phyloP scores from a whole-genome alignment of 331 rosid species.

The Acacia pycnantha region DNA sequence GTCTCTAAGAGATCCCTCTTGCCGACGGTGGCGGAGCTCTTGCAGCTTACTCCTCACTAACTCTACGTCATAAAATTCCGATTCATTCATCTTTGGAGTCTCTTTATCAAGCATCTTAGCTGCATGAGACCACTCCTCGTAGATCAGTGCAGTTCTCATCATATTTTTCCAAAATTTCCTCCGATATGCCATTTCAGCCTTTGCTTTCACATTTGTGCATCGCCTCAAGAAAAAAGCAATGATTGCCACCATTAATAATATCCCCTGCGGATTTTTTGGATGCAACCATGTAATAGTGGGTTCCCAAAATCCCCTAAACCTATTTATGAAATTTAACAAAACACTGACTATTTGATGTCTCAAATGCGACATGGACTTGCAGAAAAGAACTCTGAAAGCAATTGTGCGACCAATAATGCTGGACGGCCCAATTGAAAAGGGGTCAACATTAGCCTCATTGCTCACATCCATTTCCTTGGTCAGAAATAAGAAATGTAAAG shows the following conservation, averaged over 20 bases:
- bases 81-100: slow-evolving; percentile 85
- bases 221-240: slow-evolving; percentile 83
- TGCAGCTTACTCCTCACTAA: slow-evolving; percentile 82
- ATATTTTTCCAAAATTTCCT: slow-evolving; percentile 94
- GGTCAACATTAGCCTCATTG: slow-evolving; percentile 82
- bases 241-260: slow-evolving; percentile 82
- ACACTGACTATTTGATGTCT: slow-evolving; percentile 55
- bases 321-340: slow-evolving; percentile 44
- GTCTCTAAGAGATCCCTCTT: slow-evolving; percentile 78
- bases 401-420: slow-evolving; percentile 75
- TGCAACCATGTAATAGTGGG: slow-evolving; percentile 74
- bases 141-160: slow-evolving; percentile 90
- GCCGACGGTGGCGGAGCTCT: slow-evolving; percentile 85
- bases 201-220: slow-evolving; percentile 70
- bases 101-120: slow-evolving; percentile 97
- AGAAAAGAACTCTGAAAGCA: slow-evolving; percentile 76
- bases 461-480: slow-evolving; percentile 73
- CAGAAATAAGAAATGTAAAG: slow-evolving; percentile 4
- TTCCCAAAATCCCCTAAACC: slow-evolving; percentile 47
- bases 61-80: slow-evolving; percentile 78
- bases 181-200: slow-evolving; percentile 90
- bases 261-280: slow-evolving; percentile 93
- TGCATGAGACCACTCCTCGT: slow-evolving; percentile 99
- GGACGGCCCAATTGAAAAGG: slow-evolving; percentile 90
- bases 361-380: slow-evolving; percentile 73